Evolutionary conservation across 768 basidiomycete genomes (phyloP), one percentile per base, ranked within the genome.

Genomic region (Favolaschia claudopus): DNA sequence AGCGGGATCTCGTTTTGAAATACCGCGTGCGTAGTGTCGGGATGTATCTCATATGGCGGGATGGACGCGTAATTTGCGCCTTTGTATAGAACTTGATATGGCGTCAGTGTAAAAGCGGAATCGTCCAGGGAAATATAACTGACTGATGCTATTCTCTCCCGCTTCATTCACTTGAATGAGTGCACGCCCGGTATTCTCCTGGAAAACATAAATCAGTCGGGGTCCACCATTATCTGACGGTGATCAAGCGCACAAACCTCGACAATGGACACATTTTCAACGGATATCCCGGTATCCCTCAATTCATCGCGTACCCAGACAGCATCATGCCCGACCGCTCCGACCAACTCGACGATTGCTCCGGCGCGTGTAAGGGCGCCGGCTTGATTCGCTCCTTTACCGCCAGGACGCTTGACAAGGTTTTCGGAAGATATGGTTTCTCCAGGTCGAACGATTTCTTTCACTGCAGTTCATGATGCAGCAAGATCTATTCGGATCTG

Each of bases 361-460:
- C 83, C 83, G 15, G 87, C 85, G 34, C 77, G 77, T 0, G 81
- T 79, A 20, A 87, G 75, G 3, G 86, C 84, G 7, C 83, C 81
- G 7, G 87, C 84, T 68, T 88, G 86, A 68, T 88, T 88, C 9
- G 83, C 86, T 31, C 87, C 87, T 67, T 88, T 88, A 2, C 86
- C 87, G 5, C 87, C 86, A 2, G 81, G 75, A 0, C 82, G 77
- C 46, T 81, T 78, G 46, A 81, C 79, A 48, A 84, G 79, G 1
- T 60, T 66, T 27, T 72, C 69, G 8, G 87, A 86, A 2, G 85
- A 85, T 27, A 86, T 81, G 5, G 86, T 88, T 70, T 88, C 81
- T 28, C 86, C 86, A 2, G 86, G 84, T 32, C 77, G 79, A 15
- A 79, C 82, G 33, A 88, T 81, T 47, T 78, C 71, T 34, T 78